Conservation (phyloP, 2,329 filamentous ascomycete genomes). For the Xenoacremonium recifei region DNA sequence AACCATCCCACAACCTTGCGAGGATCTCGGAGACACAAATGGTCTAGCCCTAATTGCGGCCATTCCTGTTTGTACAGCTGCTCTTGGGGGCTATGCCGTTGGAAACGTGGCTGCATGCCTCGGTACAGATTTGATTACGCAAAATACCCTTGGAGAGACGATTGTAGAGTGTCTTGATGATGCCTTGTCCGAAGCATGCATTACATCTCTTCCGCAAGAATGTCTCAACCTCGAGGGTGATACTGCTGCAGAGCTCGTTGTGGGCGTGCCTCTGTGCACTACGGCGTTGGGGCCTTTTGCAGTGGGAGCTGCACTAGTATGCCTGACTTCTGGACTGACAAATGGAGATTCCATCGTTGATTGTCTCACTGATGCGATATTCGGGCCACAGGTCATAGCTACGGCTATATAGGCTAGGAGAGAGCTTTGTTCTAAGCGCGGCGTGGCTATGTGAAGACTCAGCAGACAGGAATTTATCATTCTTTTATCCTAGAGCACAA, state of each 20-base stretch:
- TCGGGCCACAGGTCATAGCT: too few species aligned
- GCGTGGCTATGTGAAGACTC: too few species aligned
- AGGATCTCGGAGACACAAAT: slow-evolving; percentile 1
- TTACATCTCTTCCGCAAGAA: slow-evolving; percentile 5
- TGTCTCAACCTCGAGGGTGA: slow-evolving; percentile 5
- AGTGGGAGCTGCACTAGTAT: slow-evolving; percentile 2
- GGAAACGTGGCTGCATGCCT: slow-evolving; percentile 6
- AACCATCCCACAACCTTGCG: slow-evolving; percentile 10
- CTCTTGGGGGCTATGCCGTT: slow-evolving; percentile 10
- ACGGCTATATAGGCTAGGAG: too few species aligned
- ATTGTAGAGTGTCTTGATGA: slow-evolving; percentile 7
- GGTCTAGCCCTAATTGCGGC: slow-evolving; percentile 9
- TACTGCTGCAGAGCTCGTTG: neutral
- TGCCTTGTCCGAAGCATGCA: slow-evolving; percentile 7
- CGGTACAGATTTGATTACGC: slow-evolving; percentile 1
- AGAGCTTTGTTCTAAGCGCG: too few species aligned
- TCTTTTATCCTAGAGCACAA: too few species aligned
- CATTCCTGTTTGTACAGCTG: slow-evolving; percentile 9
- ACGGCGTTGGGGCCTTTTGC: slow-evolving; percentile 9
- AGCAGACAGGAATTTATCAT: too few species aligned
- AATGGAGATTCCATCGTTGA: slow-evolving; percentile 2
- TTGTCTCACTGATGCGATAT: too few species aligned
- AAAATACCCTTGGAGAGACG: too few species aligned
- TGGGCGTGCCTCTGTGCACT: slow-evolving; percentile 7
- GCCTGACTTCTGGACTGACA: slow-evolving; percentile 3